These are phyloP conservation scores for Termitomyces bulborhizus DNA, from an alignment of 768 basidiomycete species.

Conservation along the genomic window DNA sequence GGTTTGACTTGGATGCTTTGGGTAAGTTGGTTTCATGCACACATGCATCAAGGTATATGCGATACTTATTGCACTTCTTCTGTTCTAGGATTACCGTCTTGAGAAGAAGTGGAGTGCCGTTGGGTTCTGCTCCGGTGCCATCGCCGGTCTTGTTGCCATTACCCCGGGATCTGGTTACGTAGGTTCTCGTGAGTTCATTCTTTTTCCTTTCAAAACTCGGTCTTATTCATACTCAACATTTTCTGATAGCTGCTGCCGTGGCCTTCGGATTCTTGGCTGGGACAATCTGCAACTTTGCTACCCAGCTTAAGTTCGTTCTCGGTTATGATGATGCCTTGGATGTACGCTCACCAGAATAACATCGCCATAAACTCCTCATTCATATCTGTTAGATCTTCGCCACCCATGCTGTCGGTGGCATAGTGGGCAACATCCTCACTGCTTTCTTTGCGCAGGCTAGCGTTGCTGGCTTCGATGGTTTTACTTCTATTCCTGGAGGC, in stretches of 20 bases:
- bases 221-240: not conserved
- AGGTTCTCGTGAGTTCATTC: slow-evolving; percentile 51
- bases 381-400: slow-evolving; percentile 71
- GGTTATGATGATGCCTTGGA: slow-evolving; percentile 78
- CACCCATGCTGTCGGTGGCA: slow-evolving; percentile 70
- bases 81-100: slow-evolving; percentile 71
- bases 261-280: slow-evolving; percentile 83
- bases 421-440: slow-evolving; percentile 80
- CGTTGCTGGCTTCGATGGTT: slow-evolving; percentile 77
- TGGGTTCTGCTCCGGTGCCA: slow-evolving; percentile 94
- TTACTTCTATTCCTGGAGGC: slow-evolving; percentile 62
- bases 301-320: slow-evolving; percentile 82
- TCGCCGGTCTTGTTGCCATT: slow-evolving; percentile 85
- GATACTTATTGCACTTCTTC: not conserved
- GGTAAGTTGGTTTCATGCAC: slow-evolving; percentile 32
- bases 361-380: not conserved
- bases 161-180: slow-evolving; percentile 83
- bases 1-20: slow-evolving; percentile 91
- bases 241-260: slow-evolving; percentile 60
- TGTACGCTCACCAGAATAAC: slow-evolving; percentile 29
- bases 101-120: slow-evolving; percentile 92
- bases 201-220: not conserved
- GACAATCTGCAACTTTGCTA: slow-evolving; percentile 90
- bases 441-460: slow-evolving; percentile 81
- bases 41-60: too few relatives aligned